Evolutionary conservation across 441 rosid genomes (phyloP).

Genomic region (Kokia cookei): DNA sequence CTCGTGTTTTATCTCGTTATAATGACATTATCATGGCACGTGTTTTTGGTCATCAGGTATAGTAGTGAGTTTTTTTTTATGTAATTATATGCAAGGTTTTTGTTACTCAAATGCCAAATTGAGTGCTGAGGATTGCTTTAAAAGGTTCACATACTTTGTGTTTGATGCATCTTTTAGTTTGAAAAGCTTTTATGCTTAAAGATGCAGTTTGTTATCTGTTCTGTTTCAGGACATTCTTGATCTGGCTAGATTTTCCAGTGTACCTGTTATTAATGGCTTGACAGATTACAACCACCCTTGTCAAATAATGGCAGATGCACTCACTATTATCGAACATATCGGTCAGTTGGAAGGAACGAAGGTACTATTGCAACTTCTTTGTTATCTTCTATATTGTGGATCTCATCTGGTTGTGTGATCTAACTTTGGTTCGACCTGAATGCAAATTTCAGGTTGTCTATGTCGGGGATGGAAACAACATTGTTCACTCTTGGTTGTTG

Average conservation of each 20-base stretch:
- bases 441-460: slow-evolving; percentile 68
- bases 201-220: slow-evolving; percentile 8
- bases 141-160: not conserved
- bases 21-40: slow-evolving; percentile 97
- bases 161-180: not conserved
- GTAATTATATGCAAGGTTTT: not conserved
- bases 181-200: not conserved
- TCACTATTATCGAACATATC: slow-evolving; percentile 85
- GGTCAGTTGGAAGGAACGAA: slow-evolving; percentile 87
- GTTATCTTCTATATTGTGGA: not conserved
- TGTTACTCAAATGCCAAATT: not conserved
- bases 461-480: slow-evolving; percentile 96
- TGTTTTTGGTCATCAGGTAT: slow-evolving; percentile 98
- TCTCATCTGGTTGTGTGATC: not conserved
- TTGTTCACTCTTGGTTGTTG: slow-evolving; percentile 94
- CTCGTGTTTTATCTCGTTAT: slow-evolving; percentile 86
- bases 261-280: slow-evolving; percentile 86
- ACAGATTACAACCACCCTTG: slow-evolving; percentile 96
- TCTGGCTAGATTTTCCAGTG: slow-evolving; percentile 77
- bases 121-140: not conserved
- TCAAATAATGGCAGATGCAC: slow-evolving; percentile 99
- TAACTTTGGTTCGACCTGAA: not conserved
- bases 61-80: slow-evolving; percentile 46
- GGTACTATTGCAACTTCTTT: slow-evolving; percentile 29
- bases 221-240: slow-evolving; percentile 78